Percentiles rank a stretch among this genome's conserved stretches.
These are phyloP conservation scores for Wallemia hederae DNA, from an alignment of 1,284 basidiomycete species.

Conservation along the genomic window DNA sequence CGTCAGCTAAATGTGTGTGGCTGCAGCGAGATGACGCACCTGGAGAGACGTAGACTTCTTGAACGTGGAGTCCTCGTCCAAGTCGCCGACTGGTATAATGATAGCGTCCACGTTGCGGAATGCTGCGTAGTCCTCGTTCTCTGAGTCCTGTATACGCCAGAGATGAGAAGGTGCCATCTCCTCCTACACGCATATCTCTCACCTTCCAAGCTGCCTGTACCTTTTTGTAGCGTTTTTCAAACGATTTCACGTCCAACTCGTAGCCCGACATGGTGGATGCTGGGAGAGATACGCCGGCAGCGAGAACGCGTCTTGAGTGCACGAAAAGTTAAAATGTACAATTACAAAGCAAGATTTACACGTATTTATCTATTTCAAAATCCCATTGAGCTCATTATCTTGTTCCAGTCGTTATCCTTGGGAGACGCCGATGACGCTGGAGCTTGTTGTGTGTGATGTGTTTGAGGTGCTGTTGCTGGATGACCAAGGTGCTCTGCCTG, in stretches of 20 bases:
- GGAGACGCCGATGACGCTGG: too few species aligned
- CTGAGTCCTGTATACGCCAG: constrained; percentile 22
- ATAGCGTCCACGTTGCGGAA: constrained; percentile 38
- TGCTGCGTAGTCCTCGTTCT: constrained; percentile 37
- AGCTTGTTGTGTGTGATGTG: too few species aligned
- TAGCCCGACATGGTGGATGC: neutral
- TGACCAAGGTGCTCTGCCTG: too few species aligned
- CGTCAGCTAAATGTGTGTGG: too few species aligned
- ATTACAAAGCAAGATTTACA: neutral
- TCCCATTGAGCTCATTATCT: neutral
- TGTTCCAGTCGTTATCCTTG: neutral
- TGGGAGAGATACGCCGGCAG: neutral
- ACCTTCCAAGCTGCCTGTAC: neutral
- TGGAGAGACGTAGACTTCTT: constrained; percentile 70
- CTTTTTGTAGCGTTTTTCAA: neutral
- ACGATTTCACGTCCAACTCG: neutral
- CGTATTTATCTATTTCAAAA: neutral
- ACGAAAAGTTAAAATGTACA: neutral
- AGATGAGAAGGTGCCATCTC: neutral
- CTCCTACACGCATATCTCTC: neutral
- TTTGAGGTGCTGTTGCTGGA: too few species aligned
- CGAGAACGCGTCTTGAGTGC: neutral
- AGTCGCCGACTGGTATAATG: constrained; percentile 51
- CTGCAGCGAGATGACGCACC: constrained; percentile 22
- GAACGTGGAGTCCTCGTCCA: constrained; percentile 50